These are phyloP conservation scores for Metschnikowia orientalis DNA, from an alignment of 805 yeast genomes.

Conservation along the genomic window DNA sequence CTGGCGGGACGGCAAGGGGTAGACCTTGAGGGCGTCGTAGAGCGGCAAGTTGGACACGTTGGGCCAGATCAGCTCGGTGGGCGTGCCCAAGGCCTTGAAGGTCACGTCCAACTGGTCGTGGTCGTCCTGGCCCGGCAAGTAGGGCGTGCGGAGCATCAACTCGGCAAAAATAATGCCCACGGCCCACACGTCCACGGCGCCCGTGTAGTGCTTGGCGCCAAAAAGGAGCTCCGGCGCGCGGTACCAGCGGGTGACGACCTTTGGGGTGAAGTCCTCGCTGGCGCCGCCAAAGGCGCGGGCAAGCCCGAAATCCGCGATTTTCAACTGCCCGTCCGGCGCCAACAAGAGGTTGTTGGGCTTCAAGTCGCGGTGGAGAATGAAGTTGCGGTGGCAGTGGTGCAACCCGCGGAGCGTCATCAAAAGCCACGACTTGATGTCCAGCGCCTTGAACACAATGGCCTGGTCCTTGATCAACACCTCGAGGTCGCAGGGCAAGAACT, in stretches of 20 bases:
- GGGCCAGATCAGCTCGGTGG: conserved; percentile 90
- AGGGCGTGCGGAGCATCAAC: conserved; percentile 90
- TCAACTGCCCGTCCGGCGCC: conserved; percentile 82
- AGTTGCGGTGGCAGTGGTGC: conserved; percentile 92
- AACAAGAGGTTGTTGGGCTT: conserved; percentile 88
- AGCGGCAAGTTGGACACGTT: conserved; percentile 75
- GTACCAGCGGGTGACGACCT: conserved; percentile 97
- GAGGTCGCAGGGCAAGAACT: conserved; percentile 86
- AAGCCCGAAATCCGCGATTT: conserved; percentile 95
- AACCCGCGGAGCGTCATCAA: conserved; percentile 92
- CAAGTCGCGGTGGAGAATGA: conserved; percentile 85
- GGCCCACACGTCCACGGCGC: conserved; percentile 44
- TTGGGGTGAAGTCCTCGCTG: conserved; percentile 75
- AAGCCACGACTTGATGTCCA: conserved; percentile 91
- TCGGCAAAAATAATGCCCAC: conserved; percentile 80
- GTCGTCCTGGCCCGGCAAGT: conserved; percentile 89
- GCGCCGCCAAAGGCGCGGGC: conserved; percentile 79
- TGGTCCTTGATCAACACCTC: conserved; percentile 86
- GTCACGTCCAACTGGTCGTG: conserved; percentile 89
- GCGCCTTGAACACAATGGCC: conserved; percentile 68
- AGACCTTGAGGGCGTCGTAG: conserved; percentile 67
- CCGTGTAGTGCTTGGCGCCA: conserved; percentile 43
- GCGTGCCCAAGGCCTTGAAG: conserved; percentile 92
- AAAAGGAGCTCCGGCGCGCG: conserved; percentile 64
- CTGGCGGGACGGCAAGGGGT: conserved; percentile 77